Percentiles rank a stretch among this genome's conserved stretches.
These are phyloP conservation scores for Lathyrus tuberosus DNA, from an alignment of 306 rosid genomes.

Conservation along the genomic window DNA sequence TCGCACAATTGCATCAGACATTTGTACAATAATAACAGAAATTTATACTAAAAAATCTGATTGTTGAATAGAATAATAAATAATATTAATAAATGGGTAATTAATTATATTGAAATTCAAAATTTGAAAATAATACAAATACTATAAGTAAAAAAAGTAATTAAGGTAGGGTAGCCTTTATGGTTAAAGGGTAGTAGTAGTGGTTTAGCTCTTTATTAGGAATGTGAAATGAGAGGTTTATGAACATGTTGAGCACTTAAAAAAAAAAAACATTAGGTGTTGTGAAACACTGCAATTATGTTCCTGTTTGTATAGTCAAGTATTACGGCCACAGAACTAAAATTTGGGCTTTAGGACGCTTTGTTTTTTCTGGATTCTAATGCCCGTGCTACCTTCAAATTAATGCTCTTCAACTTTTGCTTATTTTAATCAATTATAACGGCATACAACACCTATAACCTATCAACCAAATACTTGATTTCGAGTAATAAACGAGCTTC, in stretches of 20 bases:
- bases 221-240: conserved; percentile 42
- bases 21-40: no score
- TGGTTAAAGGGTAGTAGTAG: conserved; percentile 36
- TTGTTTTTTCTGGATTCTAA: background rate
- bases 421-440: conserved; percentile 37
- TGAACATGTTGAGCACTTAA: conserved; percentile 37
- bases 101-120: no score
- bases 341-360: conserved; percentile 37
- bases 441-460: background rate
- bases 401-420: conserved; percentile 40
- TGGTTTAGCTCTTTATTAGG: conserved; percentile 38
- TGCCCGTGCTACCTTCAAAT: conserved; percentile 40
- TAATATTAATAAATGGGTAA: no score
- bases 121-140: no score
- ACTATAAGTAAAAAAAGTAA: no score
- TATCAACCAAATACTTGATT: background rate
- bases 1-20: no score
- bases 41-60: no score
- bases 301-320: conserved; percentile 57
- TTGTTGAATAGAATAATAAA: no score
- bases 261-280: conserved; percentile 27
- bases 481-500: no score
- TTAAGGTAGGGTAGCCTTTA: background rate
- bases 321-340: conserved; percentile 58
- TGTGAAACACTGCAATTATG: conserved; percentile 44